phyloP scores from a whole-genome alignment of 345 rosid genomes.

The Gossypium thurberi region DNA sequence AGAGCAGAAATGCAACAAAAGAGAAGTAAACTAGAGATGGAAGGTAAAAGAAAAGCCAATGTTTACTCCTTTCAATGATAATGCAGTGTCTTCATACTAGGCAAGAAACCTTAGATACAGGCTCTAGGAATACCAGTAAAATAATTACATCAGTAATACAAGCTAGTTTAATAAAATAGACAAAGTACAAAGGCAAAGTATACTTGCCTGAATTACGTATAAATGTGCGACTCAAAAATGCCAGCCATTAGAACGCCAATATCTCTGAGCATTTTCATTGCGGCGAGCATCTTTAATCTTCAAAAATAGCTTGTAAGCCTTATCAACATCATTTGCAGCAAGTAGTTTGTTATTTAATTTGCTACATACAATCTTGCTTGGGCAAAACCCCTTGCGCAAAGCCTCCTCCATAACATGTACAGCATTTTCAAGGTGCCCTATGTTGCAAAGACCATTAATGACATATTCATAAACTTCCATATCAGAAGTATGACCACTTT shows the following conservation, averaged over 20 bases:
- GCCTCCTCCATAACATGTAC: conserved; percentile 89
- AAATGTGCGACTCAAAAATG: conserved; percentile 48
- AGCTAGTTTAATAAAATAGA: background rate
- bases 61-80: background rate
- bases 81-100: background rate
- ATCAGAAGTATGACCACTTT: conserved; percentile 57
- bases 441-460: conserved; percentile 75
- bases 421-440: conserved; percentile 87
- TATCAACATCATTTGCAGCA: conserved; percentile 60
- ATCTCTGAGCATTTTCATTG: conserved; percentile 57
- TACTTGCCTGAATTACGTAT: background rate
- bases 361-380: conserved; percentile 67
- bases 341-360: conserved; percentile 66
- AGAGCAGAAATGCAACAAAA: background rate
- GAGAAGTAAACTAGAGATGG: background rate
- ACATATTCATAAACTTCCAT: conserved; percentile 71
- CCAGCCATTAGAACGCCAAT: conserved; percentile 88
- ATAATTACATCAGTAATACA: background rate
- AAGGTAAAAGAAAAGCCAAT: background rate
- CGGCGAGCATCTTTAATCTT: conserved; percentile 67
- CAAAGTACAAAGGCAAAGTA: background rate
- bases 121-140: background rate
- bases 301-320: conserved; percentile 68
- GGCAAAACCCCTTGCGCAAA: conserved; percentile 68
- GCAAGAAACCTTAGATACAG: background rate